A percentile compares a stretch with the other conserved stretches of the same genome.
These are phyloP conservation scores for Aspergillus ibericus DNA, from an alignment of 2,329 filamentous ascomycete genomes.

Conservation along the genomic window DNA sequence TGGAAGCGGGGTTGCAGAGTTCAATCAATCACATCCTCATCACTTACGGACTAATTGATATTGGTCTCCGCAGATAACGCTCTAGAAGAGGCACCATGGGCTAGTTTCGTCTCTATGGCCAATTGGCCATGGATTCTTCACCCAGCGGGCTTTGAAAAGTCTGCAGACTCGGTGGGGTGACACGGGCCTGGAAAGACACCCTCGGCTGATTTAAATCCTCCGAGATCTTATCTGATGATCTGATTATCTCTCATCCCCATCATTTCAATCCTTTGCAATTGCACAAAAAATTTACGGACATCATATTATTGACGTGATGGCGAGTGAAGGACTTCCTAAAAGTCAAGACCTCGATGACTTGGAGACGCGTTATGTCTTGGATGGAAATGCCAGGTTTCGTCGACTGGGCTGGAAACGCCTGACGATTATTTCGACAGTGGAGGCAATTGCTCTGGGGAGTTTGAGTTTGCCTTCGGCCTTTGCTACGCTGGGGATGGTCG, in stretches of 20 bases:
- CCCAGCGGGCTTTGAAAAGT: not conserved
- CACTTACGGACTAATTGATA: too few relatives aligned
- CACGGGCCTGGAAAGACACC: not conserved
- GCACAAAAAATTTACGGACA: not conserved
- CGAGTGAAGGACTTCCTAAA: not conserved
- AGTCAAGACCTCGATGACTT: not conserved
- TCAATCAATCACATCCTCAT: too few relatives aligned
- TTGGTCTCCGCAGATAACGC: too few relatives aligned
- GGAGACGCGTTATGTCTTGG: not conserved
- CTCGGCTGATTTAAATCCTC: not conserved
- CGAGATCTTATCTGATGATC: not conserved
- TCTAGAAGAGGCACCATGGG: too few relatives aligned
- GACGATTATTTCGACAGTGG: slow-evolving; percentile 50
- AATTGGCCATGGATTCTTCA: too few relatives aligned
- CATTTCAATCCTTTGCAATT: not conserved
- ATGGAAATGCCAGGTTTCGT: slow-evolving; percentile 14
- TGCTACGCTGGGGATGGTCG: slow-evolving; percentile 47
- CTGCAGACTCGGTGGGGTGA: not conserved
- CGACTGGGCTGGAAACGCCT: slow-evolving; percentile 51
- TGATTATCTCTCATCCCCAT: not conserved
- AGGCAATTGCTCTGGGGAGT: slow-evolving; percentile 50
- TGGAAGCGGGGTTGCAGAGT: too few relatives aligned
- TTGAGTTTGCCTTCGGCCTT: slow-evolving; percentile 48
- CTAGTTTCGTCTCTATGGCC: too few relatives aligned
- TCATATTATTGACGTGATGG: not conserved